Base-by-base conservation (phyloP, 495 filamentous ascomycete species). In the Penicillium soppii region DNA sequence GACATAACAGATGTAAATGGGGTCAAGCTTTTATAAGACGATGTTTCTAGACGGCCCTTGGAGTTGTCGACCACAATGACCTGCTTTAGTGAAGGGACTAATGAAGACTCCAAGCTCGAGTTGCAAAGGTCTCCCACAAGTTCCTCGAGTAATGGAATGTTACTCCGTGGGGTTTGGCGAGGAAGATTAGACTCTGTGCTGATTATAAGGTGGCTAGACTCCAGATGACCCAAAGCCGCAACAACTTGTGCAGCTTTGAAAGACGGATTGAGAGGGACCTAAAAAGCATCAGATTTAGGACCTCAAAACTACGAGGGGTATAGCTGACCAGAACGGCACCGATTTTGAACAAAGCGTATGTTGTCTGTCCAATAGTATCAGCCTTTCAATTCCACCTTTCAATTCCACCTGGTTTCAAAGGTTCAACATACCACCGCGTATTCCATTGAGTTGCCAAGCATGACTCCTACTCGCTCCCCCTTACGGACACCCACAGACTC, bases 331-430 rank as follows among this genome's bases (percentile, higher is more conserved):
- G 73, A 41, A 97, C 85, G 36, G 90, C 94, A 13, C 94, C 94
- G 2, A 97, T 78, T 66, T 98, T 97, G 68, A 94, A 95, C 17
- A 95, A 54, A 5, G 91, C 91, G 70, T 98, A 97, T 19, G 88
- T 95, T 13, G 82, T 68, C 66, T 85, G 47, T 9, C 2, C 23
- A 16, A 1, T 1, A 13, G 4, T 15, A 20, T 49, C 4, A 49
- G 37, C 19, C 16, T 48, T 8, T 7, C 19, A 7, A 8, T 33
- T 8, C 1, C 4, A 7, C 27, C 2, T 5, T 15, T 16, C 8
- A 10, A 6, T 5, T 7, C 10, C 5, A 12, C 4, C 0, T 12
- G 7, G 7, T 21, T 39, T n/a, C 7, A 2, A 19, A 1, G 16
- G 19, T 7, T 5, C 16, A 29, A 57, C 76, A 45, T 77, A 85